Evolutionary conservation across 1,284 basidiomycete genomes (phyloP), one percentile per base, ranked within the genome.

Genomic region (Ceratobasidium sp.): DNA sequence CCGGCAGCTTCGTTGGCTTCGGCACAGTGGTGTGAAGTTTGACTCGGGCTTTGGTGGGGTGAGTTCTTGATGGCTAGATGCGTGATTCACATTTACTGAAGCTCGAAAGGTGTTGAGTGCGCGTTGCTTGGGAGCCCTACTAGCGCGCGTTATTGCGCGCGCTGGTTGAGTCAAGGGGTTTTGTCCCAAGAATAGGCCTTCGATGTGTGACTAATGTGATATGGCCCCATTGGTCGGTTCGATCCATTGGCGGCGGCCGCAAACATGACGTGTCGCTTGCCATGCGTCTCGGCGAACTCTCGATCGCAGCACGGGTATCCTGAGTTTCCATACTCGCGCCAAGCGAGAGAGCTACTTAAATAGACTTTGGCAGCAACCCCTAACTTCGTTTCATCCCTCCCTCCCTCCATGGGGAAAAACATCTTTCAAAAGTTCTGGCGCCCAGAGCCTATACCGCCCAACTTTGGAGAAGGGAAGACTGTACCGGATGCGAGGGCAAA

Each of bases 381-480:
- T 21, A n/a, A 38, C 30, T n/a, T 26, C 14, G 8, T 18, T 32
- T 26, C 38, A n/a, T 44, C 28, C 28, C 54, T 57, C 26, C 13
- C 35, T 23, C n/a, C 64, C 21, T 21, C 41, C n/a, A 69, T 69
- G 64, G 64, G 52, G 28, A 69, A 69, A 46, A 46, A 46, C 52
- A 16, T 57, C 26, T 69, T 69, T 32, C 64, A 69, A 28, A 32
- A 21, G 55, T 35, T 73, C 32, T 59, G 63, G 52, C 72, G 52
- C 32, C 72, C 72, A 26, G 62, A 64, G 54, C 62, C 72, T 32
- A 55, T 59, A 14, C 72, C 72, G 28, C 54, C 52, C n/a, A 57
- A 47, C 30, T 73, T 73, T 61, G 72, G 72, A 21, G 47, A 67
- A n/a, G 72, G 63, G n/a, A 63, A 67, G 41, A 66, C 63, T 23